A percentile compares a stretch with the other conserved stretches of the same genome.
Conservation (phyloP, 1,139 yeast species). For the Candida mesenterica region DNA sequence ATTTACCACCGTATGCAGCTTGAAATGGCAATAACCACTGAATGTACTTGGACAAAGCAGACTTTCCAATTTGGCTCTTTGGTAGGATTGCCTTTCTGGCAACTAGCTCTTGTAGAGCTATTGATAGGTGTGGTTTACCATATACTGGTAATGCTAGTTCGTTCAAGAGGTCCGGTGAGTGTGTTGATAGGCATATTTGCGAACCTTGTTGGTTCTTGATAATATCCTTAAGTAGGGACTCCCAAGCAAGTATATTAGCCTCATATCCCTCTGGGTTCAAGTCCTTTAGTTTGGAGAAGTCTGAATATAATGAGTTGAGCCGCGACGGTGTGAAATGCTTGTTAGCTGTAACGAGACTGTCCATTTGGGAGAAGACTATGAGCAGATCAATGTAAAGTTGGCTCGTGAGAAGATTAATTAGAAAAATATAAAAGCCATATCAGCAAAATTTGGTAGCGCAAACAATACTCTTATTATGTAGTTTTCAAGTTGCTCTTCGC, state of each 20-base stretch:
- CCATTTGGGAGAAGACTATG: too few species aligned
- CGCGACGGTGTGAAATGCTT: constrained; percentile 47
- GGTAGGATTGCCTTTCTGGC: not conserved
- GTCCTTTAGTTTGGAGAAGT: constrained; percentile 50
- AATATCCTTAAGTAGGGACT: constrained; percentile 23
- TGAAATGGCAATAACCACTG: not conserved
- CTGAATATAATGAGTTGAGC: constrained; percentile 61
- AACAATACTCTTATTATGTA: not conserved
- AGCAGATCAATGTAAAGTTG: not conserved
- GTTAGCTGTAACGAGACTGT: constrained; percentile 5
- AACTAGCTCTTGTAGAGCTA: constrained; percentile 25
- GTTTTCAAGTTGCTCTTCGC: too few species aligned
- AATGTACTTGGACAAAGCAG: constrained; percentile 5
- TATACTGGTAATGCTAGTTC: constrained; percentile 25
- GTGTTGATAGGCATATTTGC: constrained; percentile 22
- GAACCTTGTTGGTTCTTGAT: constrained; percentile 19
- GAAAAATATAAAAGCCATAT: not conserved
- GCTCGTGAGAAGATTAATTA: not conserved
- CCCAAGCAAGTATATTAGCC: constrained; percentile 72
- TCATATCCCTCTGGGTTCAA: constrained; percentile 66
- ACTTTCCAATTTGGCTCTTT: not conserved
- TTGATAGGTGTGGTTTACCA: constrained; percentile 30
- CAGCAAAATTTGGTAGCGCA: not conserved
- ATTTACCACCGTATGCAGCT: not conserved
- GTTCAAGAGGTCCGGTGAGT: constrained; percentile 21